Evolutionary conservation across 2,329 filamentous ascomycete species (phyloP).

Genomic region (Colletotrichum camelliae): DNA sequence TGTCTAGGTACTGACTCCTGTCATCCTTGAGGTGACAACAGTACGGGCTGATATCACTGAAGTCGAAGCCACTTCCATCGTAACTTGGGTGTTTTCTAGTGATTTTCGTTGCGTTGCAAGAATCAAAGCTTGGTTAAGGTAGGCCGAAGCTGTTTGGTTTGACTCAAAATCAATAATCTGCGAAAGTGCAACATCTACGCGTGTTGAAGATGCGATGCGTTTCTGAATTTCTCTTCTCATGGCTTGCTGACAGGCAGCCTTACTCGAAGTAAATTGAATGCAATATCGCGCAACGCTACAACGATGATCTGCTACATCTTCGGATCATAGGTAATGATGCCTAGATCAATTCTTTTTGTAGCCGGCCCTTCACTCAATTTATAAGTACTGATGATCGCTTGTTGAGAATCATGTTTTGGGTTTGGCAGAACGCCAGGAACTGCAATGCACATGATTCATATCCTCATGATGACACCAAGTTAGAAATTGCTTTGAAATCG

Average conservation of each 20-base stretch:
- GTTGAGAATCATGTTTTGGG: neutral
- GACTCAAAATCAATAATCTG: neutral
- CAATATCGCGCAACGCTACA: neutral
- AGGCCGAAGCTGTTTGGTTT: neutral
- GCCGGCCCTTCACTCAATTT: neutral
- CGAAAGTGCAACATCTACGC: neutral
- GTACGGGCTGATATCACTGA: neutral
- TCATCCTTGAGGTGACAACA: neutral
- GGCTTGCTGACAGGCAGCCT: neutral
- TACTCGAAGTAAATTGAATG: neutral
- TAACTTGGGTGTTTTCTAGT: neutral
- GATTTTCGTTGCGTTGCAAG: neutral
- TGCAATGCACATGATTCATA: neutral
- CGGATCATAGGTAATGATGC: neutral
- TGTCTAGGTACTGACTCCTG: neutral
- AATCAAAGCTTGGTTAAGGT: neutral
- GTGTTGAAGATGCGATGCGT: fast-evolving
- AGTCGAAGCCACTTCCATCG: neutral
- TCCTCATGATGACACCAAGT: neutral
- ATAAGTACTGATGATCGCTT: neutral
- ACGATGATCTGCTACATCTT: fast-evolving
- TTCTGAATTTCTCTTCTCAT: neutral
- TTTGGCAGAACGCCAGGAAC: neutral
- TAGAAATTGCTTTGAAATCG: fast-evolving
- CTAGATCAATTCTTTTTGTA: neutral